phyloP scores from a whole-genome alignment of 768 basidiomycete genomes.

The Cantharellus anzutake region DNA sequence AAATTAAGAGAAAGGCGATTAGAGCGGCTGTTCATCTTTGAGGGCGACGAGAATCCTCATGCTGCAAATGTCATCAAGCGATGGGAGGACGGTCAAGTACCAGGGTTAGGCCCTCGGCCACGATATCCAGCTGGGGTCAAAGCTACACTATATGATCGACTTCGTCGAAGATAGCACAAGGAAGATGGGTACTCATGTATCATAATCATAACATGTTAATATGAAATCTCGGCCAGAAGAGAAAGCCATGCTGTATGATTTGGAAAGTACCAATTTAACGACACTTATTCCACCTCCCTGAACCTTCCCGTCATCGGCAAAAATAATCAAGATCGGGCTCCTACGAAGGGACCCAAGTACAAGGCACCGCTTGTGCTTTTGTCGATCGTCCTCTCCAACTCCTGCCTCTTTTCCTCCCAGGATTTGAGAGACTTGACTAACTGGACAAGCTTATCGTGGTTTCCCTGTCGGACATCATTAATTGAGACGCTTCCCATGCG shows the following conservation, averaged over 20 bases:
- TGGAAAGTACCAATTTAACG: too few relatives aligned
- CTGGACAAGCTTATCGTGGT: constrained; percentile 62
- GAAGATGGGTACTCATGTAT: too few relatives aligned
- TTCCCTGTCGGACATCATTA: constrained; percentile 76
- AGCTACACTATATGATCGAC: not conserved
- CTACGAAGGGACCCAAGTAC: too few relatives aligned
- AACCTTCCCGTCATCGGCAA: too few relatives aligned
- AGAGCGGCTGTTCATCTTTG: constrained; percentile 76
- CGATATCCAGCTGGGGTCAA: not conserved
- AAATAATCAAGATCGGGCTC: too few relatives aligned
- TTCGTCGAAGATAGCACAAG: not conserved
- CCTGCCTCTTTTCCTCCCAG: constrained; percentile 62
- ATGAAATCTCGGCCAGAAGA: too few relatives aligned
- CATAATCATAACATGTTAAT: too few relatives aligned
- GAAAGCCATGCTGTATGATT: too few relatives aligned
- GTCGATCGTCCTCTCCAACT: constrained; percentile 15
- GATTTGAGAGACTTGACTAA: constrained; percentile 54
- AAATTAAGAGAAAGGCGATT: constrained; percentile 77
- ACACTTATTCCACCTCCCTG: too few relatives aligned
- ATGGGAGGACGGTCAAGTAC: constrained; percentile 33
- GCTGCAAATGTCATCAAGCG: constrained; percentile 59
- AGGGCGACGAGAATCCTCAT: constrained; percentile 44
- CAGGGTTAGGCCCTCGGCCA: constrained; percentile 2
- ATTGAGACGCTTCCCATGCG: constrained; percentile 81
- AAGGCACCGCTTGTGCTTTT: too few relatives aligned